Conservation (phyloP, 1,139 yeast species). For the Hyphopichia khmerensis region DNA sequence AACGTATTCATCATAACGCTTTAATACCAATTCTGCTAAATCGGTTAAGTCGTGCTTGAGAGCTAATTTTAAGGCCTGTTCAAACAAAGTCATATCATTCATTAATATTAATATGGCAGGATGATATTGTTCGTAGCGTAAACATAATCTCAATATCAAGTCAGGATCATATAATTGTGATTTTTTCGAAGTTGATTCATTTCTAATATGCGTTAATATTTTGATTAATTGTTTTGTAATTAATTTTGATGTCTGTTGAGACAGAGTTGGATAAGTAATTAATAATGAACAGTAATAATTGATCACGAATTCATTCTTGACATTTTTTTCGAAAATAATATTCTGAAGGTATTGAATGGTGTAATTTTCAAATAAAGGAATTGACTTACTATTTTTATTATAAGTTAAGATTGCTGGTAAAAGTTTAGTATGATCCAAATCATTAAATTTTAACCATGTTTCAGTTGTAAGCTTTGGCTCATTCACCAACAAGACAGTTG, state of each 20-base stretch:
- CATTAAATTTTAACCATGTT: constrained; percentile 66
- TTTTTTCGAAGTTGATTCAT: constrained; percentile 14
- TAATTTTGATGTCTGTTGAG: constrained; percentile 34
- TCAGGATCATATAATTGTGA: constrained; percentile 56
- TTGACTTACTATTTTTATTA: constrained; percentile 42
- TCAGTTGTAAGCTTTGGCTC: constrained; percentile 70
- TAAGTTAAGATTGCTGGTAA: constrained; percentile 77
- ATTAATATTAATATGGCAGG: constrained; percentile 74
- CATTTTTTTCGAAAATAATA: constrained; percentile 53
- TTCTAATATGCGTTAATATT: constrained; percentile 26
- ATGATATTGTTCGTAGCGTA: constrained; percentile 54
- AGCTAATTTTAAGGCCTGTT: constrained; percentile 79
- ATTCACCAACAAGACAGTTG: constrained; percentile 68
- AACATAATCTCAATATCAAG: constrained; percentile 72
- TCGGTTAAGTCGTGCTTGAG: constrained; percentile 60
- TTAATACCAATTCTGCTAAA: constrained; percentile 45
- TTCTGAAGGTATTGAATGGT: constrained; percentile 64
- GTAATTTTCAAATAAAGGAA: constrained; percentile 48
- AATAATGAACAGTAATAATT: constrained; percentile 74
- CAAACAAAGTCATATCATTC: constrained; percentile 61
- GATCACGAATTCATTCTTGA: constrained; percentile 55
- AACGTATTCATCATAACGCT: constrained; percentile 29
- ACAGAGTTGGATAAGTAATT: constrained; percentile 50
- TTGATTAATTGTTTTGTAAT: constrained; percentile 26
- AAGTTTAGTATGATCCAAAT: constrained; percentile 55